Conservation (phyloP, 768 basidiomycete species). For the Termitomyces heimii region DNA sequence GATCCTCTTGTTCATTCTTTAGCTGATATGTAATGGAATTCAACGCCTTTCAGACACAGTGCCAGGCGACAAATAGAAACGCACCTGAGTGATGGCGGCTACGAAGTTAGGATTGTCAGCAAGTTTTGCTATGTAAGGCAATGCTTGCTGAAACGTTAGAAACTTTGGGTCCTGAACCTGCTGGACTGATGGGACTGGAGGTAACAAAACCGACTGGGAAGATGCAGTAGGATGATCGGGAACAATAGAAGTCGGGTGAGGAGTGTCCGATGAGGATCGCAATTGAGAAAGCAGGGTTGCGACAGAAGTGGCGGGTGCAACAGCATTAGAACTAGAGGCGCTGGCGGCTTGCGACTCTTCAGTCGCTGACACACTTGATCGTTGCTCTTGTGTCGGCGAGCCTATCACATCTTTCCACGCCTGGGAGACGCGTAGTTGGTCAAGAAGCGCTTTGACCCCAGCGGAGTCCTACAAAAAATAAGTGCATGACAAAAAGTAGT, state of each 20-base stretch:
- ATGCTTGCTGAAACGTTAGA: conserved; percentile 63
- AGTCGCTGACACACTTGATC: conserved; percentile 4
- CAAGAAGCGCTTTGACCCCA: conserved; percentile 64
- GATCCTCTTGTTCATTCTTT: conserved; percentile 60
- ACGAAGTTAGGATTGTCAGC: conserved; percentile 49
- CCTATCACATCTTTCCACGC: conserved; percentile 53
- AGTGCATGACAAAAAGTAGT: conserved; percentile 3
- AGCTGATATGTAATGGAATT: conserved; percentile 36
- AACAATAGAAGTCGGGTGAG: neutral
- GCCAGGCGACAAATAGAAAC: neutral
- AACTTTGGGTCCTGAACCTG: conserved; percentile 36
- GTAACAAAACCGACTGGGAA: conserved; percentile 2
- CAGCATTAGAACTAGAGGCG: neutral
- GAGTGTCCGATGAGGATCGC: conserved; percentile 22
- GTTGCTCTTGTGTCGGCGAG: neutral
- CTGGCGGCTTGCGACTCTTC: conserved; percentile 1
- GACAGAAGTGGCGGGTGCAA: conserved; percentile 32
- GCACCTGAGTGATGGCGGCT: conserved; percentile 45
- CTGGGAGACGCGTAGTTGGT: conserved; percentile 59
- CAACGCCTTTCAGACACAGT: neutral
- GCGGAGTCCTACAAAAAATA: conserved; percentile 47
- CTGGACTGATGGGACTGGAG: neutral
- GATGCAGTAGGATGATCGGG: neutral
- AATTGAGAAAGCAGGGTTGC: conserved; percentile 62
- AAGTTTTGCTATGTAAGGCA: conserved; percentile 59